phyloP scores from a whole-genome alignment of 805 yeast species.

The Kodamaea leandrae region DNA sequence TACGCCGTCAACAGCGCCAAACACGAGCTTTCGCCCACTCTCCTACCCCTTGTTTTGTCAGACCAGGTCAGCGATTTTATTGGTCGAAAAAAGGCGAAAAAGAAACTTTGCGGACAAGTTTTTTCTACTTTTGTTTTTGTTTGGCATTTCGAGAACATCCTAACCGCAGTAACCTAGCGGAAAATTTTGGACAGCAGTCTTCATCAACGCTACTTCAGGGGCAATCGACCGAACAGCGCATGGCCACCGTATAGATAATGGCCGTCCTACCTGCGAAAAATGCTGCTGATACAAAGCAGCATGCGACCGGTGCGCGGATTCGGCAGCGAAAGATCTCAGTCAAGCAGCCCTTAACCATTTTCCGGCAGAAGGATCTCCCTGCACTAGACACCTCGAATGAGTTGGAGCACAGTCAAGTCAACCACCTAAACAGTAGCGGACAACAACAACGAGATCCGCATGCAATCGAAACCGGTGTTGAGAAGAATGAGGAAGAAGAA shows the following conservation, averaged over 20 bases:
- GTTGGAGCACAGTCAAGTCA: slow-evolving; percentile 41
- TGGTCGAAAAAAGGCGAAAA: neutral
- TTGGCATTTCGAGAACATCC: slow-evolving; percentile 1
- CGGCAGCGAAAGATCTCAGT: slow-evolving; percentile 94
- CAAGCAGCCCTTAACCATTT: slow-evolving; percentile 78
- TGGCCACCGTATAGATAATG: slow-evolving; percentile 20
- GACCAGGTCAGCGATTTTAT: neutral
- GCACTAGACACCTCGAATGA: slow-evolving; percentile 54
- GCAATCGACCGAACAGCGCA: neutral
- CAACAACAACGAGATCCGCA: slow-evolving; percentile 83
- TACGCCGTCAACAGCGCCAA: too few relatives aligned
- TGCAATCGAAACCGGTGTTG: slow-evolving; percentile 95
- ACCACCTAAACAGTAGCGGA: slow-evolving; percentile 33
- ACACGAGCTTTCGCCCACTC: too few relatives aligned
- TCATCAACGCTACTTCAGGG: slow-evolving; percentile 1
- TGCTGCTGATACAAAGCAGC: slow-evolving; percentile 29
- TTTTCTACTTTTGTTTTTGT: slow-evolving; percentile 1
- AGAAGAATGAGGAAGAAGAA: slow-evolving; percentile 95
- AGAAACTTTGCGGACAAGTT: neutral
- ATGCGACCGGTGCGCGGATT: slow-evolving; percentile 61
- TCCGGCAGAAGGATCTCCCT: slow-evolving; percentile 76
- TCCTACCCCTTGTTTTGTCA: slow-evolving; percentile 3
- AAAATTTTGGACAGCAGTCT: slow-evolving; percentile 2
- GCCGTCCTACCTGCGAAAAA: slow-evolving; percentile 41
- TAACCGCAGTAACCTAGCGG: slow-evolving; percentile 2